Conservation (phyloP, 345 rosid species). For the Syzygium aqueum region DNA sequence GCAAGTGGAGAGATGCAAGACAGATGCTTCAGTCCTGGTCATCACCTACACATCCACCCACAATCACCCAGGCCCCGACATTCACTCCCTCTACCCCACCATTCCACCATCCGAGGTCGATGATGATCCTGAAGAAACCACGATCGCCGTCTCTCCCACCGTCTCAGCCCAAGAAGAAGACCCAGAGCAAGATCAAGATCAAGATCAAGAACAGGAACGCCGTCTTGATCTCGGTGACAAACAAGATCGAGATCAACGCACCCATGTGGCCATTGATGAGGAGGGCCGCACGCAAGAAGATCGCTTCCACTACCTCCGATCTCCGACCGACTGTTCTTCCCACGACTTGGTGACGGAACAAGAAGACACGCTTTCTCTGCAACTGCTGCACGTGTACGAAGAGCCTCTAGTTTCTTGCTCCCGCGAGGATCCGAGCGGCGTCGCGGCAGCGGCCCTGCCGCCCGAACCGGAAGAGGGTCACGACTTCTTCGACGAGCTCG, state of each 20-base stretch:
- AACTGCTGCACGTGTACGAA: constrained; percentile 32
- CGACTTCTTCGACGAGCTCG: constrained; percentile 74
- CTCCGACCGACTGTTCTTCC: constrained; percentile 17
- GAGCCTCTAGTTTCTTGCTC: constrained; percentile 29
- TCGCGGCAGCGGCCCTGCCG: neutral
- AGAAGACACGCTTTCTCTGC: constrained; percentile 14
- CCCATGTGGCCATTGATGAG: neutral
- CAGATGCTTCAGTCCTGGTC: constrained; percentile 56
- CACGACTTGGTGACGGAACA: constrained; percentile 21
- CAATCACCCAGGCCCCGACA: constrained; percentile 50
- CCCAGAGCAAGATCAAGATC: neutral
- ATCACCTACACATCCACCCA: constrained; percentile 57
- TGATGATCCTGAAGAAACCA: constrained; percentile 1
- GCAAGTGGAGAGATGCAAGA: constrained; percentile 62
- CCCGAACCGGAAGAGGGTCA: constrained; percentile 25
- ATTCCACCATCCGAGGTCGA: constrained; percentile 1
- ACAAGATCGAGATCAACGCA: neutral
- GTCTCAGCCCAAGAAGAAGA: constrained; percentile 6
- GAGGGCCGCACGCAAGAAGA: constrained; percentile 1
- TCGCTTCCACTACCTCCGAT: constrained; percentile 36
- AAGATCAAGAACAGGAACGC: neutral
- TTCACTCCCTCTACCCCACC: constrained; percentile 9
- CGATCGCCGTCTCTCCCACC: neutral
- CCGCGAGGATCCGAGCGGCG: neutral
- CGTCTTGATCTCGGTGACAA: neutral